phyloP scores from a whole-genome alignment of 306 rosid genomes.

The Carpinus fangiana region DNA sequence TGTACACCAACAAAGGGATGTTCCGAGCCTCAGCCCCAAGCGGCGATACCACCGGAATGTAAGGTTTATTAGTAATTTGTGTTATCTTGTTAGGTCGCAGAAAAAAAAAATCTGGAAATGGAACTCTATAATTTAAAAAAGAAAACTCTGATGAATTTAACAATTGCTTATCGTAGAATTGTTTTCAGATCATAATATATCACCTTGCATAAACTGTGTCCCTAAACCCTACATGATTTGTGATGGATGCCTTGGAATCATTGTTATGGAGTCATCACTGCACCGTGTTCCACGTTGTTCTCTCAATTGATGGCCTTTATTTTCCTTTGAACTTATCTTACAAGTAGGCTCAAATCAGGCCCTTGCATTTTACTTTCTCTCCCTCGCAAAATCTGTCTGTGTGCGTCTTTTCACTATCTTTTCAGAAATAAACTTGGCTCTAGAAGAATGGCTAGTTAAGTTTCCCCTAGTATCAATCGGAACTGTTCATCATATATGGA shows the following conservation, averaged over 20 bases:
- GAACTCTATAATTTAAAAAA: background rate
- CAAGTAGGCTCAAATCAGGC: background rate
- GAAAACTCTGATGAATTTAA: background rate
- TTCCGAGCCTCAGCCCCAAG: constrained; percentile 90
- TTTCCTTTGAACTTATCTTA: background rate
- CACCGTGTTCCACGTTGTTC: background rate
- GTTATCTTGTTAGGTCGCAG: background rate
- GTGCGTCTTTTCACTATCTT: background rate
- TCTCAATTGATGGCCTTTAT: background rate
- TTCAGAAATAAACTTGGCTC: background rate
- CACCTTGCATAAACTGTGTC: background rate
- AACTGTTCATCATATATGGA: background rate
- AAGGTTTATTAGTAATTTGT: constrained; percentile 9
- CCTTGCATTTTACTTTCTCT: background rate
- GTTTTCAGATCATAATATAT: background rate
- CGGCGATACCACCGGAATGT: constrained; percentile 77
- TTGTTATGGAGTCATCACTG: background rate
- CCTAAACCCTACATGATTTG: background rate
- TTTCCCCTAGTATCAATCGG: background rate
- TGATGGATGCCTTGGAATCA: background rate
- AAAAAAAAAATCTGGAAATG: background rate
- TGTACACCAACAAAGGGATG: constrained; percentile 74
- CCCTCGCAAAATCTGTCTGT: background rate
- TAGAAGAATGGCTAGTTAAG: background rate
- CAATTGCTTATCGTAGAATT: background rate